Conservation (phyloP, 257 asterid species). For the Orobanche coerulescens region DNA sequence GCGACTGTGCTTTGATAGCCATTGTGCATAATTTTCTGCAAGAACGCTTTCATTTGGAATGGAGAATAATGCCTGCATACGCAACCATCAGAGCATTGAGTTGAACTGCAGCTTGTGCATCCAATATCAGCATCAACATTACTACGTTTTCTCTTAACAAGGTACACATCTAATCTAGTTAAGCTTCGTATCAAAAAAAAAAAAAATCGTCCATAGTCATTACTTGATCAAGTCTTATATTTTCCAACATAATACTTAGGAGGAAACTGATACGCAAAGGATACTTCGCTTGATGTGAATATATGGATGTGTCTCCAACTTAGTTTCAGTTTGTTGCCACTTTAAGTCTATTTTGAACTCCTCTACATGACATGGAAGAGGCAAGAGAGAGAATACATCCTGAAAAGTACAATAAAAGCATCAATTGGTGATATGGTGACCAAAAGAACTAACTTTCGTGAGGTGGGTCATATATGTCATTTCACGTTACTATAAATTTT, state of each 20-base stretch:
- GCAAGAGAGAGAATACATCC: constrained; percentile 63
- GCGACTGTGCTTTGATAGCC: neutral
- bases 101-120: constrained; percentile 65
- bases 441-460: constrained; percentile 16
- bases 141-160: constrained; percentile 68
- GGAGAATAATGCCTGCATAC: constrained; percentile 65
- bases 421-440: constrained; percentile 14
- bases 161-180: constrained; percentile 64
- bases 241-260: constrained; percentile 13
- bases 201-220: constrained; percentile 3
- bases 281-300: constrained; percentile 79
- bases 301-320: constrained; percentile 58
- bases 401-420: constrained; percentile 29
- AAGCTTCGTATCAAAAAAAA: constrained; percentile 32
- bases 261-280: constrained; percentile 34
- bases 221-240: constrained; percentile 6
- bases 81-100: constrained; percentile 61
- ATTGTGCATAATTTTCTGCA: neutral
- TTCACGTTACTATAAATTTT: neutral
- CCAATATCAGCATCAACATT: constrained; percentile 54
- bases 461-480: constrained; percentile 18
- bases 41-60: neutral
- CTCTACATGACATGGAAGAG: constrained; percentile 57
- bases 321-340: constrained; percentile 55
- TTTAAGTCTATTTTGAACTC: constrained; percentile 72